Evolutionary conservation across 1,284 basidiomycete genomes (phyloP).

Genomic region (Moesziomyces antarcticus): DNA sequence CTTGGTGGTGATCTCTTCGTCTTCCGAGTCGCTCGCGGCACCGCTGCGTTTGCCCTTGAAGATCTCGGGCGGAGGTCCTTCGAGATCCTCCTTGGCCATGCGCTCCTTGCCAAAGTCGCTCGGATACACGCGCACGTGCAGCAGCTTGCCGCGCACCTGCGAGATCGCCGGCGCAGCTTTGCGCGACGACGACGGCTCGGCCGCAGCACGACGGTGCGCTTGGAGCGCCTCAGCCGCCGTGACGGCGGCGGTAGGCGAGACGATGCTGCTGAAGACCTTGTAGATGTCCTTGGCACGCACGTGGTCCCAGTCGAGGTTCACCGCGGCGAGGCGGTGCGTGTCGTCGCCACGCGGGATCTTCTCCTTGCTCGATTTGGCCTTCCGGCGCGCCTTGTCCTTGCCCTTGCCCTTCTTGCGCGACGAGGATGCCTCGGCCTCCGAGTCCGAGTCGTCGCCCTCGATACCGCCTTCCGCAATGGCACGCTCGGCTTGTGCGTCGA

Average conservation of each 20-base stretch:
- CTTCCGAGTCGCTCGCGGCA: conserved; percentile 76
- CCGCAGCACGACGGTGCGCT: conserved; percentile 20
- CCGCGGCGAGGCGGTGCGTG: conserved; percentile 79
- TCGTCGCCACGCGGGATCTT: conserved; percentile 58
- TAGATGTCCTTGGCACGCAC: conserved; percentile 89
- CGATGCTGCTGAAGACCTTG: conserved; percentile 90
- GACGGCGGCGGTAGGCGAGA: conserved; percentile 69
- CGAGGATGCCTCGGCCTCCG: conserved; percentile 65
- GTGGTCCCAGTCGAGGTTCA: conserved; percentile 99
- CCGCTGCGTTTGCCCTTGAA: conserved; percentile 71
- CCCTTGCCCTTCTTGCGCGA: conserved; percentile 67
- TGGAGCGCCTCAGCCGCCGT: conserved; percentile 39
- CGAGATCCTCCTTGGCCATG: conserved; percentile 85
- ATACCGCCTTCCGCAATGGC: conserved; percentile 51
- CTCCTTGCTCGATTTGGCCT: conserved; percentile 68
- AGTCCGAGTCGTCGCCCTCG: conserved; percentile 37
- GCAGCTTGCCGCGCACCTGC: conserved; percentile 50
- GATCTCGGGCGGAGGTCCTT: conserved; percentile 88
- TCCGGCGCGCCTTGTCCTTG: conserved; percentile 28
- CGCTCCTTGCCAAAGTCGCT: conserved; percentile 92
- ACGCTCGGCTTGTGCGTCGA: conserved; percentile 77
- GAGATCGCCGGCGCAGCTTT: conserved; percentile 43
- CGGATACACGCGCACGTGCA: conserved; percentile 78
- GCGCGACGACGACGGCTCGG: conserved; percentile 19
- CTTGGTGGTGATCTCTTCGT: conserved; percentile 45